Evolutionary conservation across 495 filamentous ascomycete genomes (phyloP), one percentile per base, ranked within the genome.

Genomic region (Annulohypoxylon stygium): DNA sequence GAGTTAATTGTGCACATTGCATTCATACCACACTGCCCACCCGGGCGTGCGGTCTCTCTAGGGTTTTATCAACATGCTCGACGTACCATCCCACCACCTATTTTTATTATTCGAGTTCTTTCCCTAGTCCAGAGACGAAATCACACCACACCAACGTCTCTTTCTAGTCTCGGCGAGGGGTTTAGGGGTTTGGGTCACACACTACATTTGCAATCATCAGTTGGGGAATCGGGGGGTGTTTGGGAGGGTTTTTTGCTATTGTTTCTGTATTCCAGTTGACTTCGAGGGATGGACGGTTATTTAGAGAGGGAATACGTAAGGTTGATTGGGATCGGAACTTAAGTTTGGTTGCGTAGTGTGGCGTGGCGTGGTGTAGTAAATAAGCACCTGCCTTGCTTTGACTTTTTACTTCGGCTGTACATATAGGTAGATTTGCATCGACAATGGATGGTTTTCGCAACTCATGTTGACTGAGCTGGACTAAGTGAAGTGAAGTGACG

Each of bases 1-100:
- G 39, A 67, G 53, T 54, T 67, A 65, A 45, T 63, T 10, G 30
- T 30, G 43, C 34, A 51, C 33, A 57, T 57, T 20, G 16, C 14
- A 54, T 33, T 30, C 50, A 33, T 6, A 5, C 43, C 20, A 36
- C 59, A 61, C 50, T 6, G 59, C 41, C 26, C 20, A 45, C 6
- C 11, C 26, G 1, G n/a, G 58, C 58, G 33, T 47, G 58, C 12
- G 26, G 25, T 47, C 3, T 47, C 9, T 20, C 43, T 47, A 20
- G 43, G 43, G 43, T 47, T 47, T 47, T 47, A 55, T 34, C 14
- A 33, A 12, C 30, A 57, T 37, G 53, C 53, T 55, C 53, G n/a
- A 20, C 26, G 2, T 51, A 9, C 11, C 20, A 26, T 18, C 48
- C 11, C 48, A 51, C 12, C 20, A 51, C 6, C 16, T 51, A 20